These are phyloP conservation scores for Ciborinia camelliae DNA, from an alignment of 2,329 filamentous ascomycete species.

Conservation along the genomic window DNA sequence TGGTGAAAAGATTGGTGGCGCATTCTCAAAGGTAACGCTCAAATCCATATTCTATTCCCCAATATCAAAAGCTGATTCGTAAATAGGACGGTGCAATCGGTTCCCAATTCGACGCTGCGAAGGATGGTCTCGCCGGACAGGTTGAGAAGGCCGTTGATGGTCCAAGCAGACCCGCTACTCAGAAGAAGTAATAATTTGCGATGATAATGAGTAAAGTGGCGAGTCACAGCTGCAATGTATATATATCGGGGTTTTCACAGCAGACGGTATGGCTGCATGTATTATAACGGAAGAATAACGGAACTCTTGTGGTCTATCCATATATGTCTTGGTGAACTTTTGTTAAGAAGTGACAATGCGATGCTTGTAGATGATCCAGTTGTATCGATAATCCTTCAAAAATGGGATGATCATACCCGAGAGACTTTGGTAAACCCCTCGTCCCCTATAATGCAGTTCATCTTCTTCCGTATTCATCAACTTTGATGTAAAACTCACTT, in stretches of 20 bases:
- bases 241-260: not conserved
- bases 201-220: not conserved
- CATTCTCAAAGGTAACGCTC: slow-evolving; percentile 3
- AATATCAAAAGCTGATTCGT: not conserved
- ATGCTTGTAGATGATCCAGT: not conserved
- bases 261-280: not conserved
- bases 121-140: slow-evolving; percentile 11
- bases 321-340: not conserved
- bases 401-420: not conserved
- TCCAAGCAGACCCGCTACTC: slow-evolving; percentile 9
- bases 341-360: not conserved
- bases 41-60: fast-evolving
- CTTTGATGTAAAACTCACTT: not conserved
- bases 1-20: slow-evolving; percentile 9
- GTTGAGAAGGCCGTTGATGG: slow-evolving; percentile 12
- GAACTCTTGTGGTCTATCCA: not conserved
- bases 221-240: not conserved
- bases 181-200: not conserved
- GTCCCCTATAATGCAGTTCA: not conserved
- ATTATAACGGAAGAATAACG: not conserved
- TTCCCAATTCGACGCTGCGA: slow-evolving; percentile 5
- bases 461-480: not conserved
- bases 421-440: too few species aligned
- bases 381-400: not conserved
- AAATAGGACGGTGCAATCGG: not conserved